Evolutionary conservation across 495 filamentous ascomycete genomes (phyloP).

Genomic region (Neurospora sp.): DNA sequence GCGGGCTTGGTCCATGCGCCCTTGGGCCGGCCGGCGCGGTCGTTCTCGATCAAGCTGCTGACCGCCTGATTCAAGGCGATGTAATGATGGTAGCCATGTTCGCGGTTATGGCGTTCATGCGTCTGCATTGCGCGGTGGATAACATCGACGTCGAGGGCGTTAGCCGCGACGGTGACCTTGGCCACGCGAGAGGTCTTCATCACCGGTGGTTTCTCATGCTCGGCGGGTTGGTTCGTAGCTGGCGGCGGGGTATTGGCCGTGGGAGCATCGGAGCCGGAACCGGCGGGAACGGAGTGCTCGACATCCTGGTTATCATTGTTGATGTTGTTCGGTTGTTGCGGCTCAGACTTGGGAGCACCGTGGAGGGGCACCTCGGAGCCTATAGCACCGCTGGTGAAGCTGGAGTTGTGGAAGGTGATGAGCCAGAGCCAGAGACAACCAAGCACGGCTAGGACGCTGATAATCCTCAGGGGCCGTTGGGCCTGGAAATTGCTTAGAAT

Average conservation of each 20-base stretch:
- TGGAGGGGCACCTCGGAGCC: neutral
- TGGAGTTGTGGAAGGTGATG: constrained; percentile 2
- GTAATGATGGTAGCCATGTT: constrained; percentile 16
- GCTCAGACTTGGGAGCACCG: neutral
- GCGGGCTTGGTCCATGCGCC: constrained; percentile 39
- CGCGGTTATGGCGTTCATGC: constrained; percentile 14
- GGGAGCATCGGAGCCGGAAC: neutral
- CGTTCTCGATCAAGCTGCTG: constrained; percentile 16
- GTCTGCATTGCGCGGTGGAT: constrained; percentile 15
- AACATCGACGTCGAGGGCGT: constrained; percentile 12
- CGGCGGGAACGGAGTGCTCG: neutral
- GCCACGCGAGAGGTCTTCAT: constrained; percentile 7
- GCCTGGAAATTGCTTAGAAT: constrained; percentile 3
- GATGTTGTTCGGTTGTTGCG: neutral
- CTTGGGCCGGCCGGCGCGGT: constrained; percentile 8
- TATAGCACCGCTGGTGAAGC: constrained; percentile 1
- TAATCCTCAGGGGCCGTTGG: constrained; percentile 8
- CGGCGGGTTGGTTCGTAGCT: neutral
- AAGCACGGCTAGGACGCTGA: constrained; percentile 5
- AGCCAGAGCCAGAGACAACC: constrained; percentile 9
- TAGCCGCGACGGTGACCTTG: constrained; percentile 18
- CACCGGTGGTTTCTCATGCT: neutral
- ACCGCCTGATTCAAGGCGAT: constrained; percentile 15
- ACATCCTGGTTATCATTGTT: neutral
- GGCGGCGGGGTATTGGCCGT: neutral